Evolutionary conservation across 306 rosid species (phyloP).

Genomic region (Castanospermum australe): DNA sequence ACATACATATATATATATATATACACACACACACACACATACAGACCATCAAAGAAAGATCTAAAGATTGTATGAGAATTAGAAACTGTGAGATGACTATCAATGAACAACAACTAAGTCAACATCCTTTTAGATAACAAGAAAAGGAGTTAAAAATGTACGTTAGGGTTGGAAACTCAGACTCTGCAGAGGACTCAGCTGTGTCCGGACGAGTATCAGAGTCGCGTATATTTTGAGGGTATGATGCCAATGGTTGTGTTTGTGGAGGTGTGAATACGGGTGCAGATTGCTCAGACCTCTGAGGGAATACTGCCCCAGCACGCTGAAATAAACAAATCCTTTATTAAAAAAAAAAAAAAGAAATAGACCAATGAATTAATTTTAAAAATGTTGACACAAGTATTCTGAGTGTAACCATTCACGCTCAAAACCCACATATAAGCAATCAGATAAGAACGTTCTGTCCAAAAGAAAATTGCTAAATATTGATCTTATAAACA

Average conservation of each 20-base stretch:
- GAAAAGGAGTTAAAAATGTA: constrained; percentile 26
- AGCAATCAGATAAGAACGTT: constrained; percentile 6
- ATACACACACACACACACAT: too few species aligned
- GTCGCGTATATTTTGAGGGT: constrained; percentile 69
- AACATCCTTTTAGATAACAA: constrained; percentile 16
- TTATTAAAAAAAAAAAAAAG: not conserved
- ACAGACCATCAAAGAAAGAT: not conserved
- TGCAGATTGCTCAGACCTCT: constrained; percentile 76
- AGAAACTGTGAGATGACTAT: not conserved
- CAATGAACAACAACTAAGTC: constrained; percentile 12
- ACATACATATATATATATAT: too few species aligned
- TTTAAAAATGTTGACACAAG: not conserved
- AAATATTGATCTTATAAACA: not conserved
- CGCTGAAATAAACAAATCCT: constrained; percentile 61
- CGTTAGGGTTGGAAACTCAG: constrained; percentile 91
- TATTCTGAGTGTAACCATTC: not conserved
- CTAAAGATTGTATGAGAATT: not conserved
- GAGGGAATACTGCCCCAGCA: constrained; percentile 96
- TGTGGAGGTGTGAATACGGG: constrained; percentile 95
- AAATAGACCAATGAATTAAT: not conserved
- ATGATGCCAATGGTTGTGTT: constrained; percentile 84
- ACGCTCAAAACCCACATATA: not conserved
- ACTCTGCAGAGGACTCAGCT: constrained; percentile 72
- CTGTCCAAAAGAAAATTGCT: not conserved
- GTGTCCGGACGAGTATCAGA: constrained; percentile 48